Conservation (phyloP, 2,329 filamentous ascomycete species). For the Alternaria burnsii region DNA sequence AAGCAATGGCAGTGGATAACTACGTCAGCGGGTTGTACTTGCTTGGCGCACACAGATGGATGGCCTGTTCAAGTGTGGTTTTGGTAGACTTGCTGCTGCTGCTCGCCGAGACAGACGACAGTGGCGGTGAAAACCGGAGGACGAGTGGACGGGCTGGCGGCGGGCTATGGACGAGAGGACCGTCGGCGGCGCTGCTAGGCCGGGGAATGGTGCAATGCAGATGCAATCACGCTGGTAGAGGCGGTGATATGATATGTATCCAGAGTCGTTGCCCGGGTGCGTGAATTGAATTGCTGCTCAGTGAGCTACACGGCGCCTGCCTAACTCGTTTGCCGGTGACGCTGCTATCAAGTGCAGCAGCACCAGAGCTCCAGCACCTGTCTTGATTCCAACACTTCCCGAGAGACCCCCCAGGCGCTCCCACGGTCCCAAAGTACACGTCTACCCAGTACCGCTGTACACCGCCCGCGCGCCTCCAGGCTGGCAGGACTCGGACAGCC, state of each 20-base stretch:
- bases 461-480: conserved; percentile 37
- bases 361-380: background rate
- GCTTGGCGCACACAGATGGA: conserved; percentile 17
- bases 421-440: conserved; percentile 28
- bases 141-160: background rate
- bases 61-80: background rate
- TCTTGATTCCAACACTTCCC: conserved; percentile 8
- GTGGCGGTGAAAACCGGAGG: conserved; percentile 23
- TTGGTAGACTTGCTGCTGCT: conserved; percentile 19
- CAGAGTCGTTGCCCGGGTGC: background rate
- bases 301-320: conserved; percentile 30
- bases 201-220: conserved; percentile 5
- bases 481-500: conserved; percentile 38
- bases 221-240: conserved; percentile 1
- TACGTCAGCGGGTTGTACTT: conserved; percentile 37
- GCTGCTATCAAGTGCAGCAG: background rate
- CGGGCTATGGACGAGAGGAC: too few relatives aligned
- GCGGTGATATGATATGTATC: background rate
- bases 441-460: conserved; percentile 32
- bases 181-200: conserved; percentile 2
- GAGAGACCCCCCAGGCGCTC: conserved; percentile 21
- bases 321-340: conserved; percentile 23
- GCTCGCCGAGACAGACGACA: conserved; percentile 18
- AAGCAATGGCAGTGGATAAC: conserved; percentile 20
- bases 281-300: background rate